A percentile compares a stretch with the other conserved stretches of the same genome.
phyloP scores from a whole-genome alignment of 768 basidiomycete genomes.

The Dictyophora rubrovolvata region DNA sequence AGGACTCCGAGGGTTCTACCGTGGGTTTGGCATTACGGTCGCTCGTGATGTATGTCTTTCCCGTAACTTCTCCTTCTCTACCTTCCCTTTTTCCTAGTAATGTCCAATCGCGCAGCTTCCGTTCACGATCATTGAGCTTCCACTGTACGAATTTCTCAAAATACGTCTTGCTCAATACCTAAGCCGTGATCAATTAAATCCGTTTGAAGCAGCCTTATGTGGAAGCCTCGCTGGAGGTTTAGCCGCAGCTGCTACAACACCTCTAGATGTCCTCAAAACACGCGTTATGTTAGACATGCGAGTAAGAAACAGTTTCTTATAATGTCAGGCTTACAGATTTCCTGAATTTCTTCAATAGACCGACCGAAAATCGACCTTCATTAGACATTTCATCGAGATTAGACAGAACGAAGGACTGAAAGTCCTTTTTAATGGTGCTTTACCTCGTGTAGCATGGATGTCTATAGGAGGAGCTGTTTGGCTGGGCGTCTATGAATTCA shows the following conservation, averaged over 20 bases:
- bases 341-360: constrained; percentile 10
- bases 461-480: neutral
- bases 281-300: constrained; percentile 90
- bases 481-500: neutral
- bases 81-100: neutral
- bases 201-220: constrained; percentile 75
- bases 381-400: neutral
- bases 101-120: constrained; percentile 56
- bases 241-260: constrained; percentile 86
- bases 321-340: constrained; percentile 18
- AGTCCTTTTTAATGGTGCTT: neutral
- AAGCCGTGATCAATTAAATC: constrained; percentile 47
- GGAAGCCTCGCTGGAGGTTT: constrained; percentile 86
- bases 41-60: constrained; percentile 46
- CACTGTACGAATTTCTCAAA: constrained; percentile 87
- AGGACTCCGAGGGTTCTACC: constrained; percentile 73
- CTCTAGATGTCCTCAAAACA: constrained; percentile 93
- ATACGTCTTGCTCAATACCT: constrained; percentile 44
- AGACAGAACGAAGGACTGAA: neutral
- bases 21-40: constrained; percentile 77
- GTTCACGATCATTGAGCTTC: constrained; percentile 92
- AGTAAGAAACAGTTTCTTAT: constrained; percentile 33
- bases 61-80: constrained; percentile 37
- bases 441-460: neutral
- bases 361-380: neutral